phyloP scores from a whole-genome alignment of 345 rosid genomes.

The Zanthoxylum bungeanum region DNA sequence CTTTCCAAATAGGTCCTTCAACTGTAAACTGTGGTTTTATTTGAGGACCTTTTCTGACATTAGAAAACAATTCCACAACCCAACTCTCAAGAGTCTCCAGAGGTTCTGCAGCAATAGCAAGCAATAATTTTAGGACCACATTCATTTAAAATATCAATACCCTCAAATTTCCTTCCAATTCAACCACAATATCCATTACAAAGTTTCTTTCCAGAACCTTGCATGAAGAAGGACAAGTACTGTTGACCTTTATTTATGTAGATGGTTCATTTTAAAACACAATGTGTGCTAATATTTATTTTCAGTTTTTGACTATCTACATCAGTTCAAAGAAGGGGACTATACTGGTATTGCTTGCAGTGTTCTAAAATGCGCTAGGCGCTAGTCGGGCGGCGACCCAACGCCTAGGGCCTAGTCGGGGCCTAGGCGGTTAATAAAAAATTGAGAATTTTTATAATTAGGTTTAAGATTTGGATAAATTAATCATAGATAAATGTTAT shows the following conservation, averaged over 20 bases:
- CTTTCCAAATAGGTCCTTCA: constrained; percentile 76
- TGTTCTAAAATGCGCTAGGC: no score
- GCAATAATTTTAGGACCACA: neutral
- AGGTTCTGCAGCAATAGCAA: constrained; percentile 58
- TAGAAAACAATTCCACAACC: constrained; percentile 75
- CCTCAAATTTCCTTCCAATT: constrained; percentile 8
- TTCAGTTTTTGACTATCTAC: neutral
- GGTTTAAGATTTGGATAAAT: no score
- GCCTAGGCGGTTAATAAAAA: no score
- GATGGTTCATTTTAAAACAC: neutral
- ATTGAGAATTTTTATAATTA: no score
- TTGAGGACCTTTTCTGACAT: constrained; percentile 63
- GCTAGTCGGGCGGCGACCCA: no score
- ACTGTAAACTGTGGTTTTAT: constrained; percentile 50
- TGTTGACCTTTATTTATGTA: neutral
- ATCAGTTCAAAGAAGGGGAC: neutral
- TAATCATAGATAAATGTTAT: no score
- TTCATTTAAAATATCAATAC: neutral
- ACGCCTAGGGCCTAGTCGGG: no score
- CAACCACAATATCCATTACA: neutral
- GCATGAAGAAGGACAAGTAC: neutral
- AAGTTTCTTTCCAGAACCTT: neutral
- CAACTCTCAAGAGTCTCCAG: constrained; percentile 86
- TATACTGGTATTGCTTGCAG: no score
- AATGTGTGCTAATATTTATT: neutral